phyloP scores from a whole-genome alignment of 345 rosid species.

The Brassica rapa region DNA sequence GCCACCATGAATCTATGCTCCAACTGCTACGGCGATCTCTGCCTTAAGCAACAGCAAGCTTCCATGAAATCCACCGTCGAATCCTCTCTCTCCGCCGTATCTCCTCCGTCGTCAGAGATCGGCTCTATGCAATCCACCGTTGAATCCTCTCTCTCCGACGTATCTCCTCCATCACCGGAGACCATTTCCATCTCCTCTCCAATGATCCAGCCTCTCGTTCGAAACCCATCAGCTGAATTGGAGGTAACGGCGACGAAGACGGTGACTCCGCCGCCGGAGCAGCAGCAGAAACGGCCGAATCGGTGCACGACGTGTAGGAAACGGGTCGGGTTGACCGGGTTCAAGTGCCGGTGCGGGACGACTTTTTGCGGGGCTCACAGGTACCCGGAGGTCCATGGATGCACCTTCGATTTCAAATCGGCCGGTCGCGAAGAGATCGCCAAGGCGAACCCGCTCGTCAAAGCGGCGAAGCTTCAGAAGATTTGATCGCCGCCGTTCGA shows the following conservation, averaged over 20 bases:
- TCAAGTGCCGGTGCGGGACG: constrained; percentile 40
- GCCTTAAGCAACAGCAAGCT: constrained; percentile 49
- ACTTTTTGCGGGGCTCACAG: constrained; percentile 50
- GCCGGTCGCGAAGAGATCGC: constrained; percentile 58
- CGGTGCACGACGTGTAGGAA: no score
- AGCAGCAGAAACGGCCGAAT: neutral
- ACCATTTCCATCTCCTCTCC: constrained; percentile 42
- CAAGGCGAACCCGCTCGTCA: constrained; percentile 53
- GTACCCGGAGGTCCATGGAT: constrained; percentile 54
- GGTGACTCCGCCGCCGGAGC: constrained; percentile 15
- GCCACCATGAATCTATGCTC: constrained; percentile 61
- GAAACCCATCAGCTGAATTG: constrained; percentile 29
- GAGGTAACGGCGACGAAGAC: neutral
- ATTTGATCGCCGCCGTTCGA: constrained; percentile 41
- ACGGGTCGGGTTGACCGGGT: no score
- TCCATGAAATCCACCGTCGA: constrained; percentile 46
- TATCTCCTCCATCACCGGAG: constrained; percentile 34
- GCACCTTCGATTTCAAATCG: constrained; percentile 54
- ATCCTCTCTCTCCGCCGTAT: constrained; percentile 39
- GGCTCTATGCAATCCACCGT: constrained; percentile 44
- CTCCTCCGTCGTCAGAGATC: constrained; percentile 38
- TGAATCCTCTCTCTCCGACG: constrained; percentile 42
- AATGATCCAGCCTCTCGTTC: constrained; percentile 27
- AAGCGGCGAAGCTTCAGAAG: constrained; percentile 53
- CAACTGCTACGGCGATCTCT: constrained; percentile 52